phyloP scores from a whole-genome alignment of 257 asterid genomes.

The Buddleja alternifolia region DNA sequence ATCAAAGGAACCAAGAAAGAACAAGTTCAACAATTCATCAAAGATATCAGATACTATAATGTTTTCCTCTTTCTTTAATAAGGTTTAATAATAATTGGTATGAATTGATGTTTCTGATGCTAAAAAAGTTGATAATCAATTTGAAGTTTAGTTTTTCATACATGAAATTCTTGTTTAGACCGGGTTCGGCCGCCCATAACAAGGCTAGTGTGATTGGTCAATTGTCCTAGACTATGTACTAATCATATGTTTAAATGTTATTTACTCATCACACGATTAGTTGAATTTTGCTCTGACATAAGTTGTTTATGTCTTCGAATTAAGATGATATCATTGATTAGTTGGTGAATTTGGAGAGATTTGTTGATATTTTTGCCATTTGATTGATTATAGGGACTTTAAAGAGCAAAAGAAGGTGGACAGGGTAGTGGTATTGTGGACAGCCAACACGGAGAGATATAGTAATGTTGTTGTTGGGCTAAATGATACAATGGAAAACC shows the following conservation, averaged over 20 bases:
- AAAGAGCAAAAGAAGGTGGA: slow-evolving; percentile 87
- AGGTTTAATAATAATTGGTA: too few species aligned
- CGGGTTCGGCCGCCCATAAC: too few species aligned
- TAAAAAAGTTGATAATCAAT: too few species aligned
- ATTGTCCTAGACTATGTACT: background rate
- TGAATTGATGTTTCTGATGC: too few species aligned
- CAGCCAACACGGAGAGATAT: slow-evolving; percentile 98
- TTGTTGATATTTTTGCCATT: background rate
- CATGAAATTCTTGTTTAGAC: too few species aligned
- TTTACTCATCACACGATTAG: too few species aligned
- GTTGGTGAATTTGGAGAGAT: background rate
- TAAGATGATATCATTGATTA: background rate
- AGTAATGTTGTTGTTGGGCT: slow-evolving; percentile 84
- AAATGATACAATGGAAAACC: slow-evolving; percentile 80
- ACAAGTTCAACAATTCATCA: slow-evolving; percentile 75
- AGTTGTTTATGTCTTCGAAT: too few species aligned
- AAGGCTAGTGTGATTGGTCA: too few species aligned
- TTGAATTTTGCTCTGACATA: too few species aligned
- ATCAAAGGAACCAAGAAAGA: slow-evolving; percentile 88
- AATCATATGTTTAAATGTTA: too few species aligned
- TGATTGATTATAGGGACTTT: slow-evolving; percentile 61
- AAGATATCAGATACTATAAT: slow-evolving; percentile 69
- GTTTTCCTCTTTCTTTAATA: background rate
- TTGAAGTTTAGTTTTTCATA: too few species aligned
- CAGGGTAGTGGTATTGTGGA: slow-evolving; percentile 89